Evolutionary conservation across 495 filamentous ascomycete species (phyloP), one percentile per base, ranked within the genome.

Genomic region (Hypoxylon perforatum): DNA sequence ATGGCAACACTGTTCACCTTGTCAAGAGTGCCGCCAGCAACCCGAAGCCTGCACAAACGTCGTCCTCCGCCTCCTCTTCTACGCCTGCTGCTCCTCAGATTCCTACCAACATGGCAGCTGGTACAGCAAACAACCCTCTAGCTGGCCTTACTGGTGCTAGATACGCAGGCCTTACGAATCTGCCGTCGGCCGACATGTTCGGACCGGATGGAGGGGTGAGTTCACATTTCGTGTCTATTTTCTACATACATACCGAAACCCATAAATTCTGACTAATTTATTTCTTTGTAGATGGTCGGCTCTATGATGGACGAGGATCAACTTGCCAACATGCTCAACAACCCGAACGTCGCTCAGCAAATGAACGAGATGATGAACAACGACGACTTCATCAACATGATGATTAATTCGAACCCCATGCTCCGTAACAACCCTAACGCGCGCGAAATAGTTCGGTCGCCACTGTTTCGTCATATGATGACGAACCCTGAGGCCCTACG

Each of bases 11-110:
- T 8, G 87, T 98, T 61, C 96, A 99, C 76, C 83, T 99, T 71
- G 96, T 99, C 56, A 97, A 96, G 77, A 92, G 92, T 68, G 96
- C 96, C 28, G 90, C 89, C 21, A 98, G 94, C 82, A 97, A 97
- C 75, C 85, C 88, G 57, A 84, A 88, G 15, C 85, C 90, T 59
- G 86, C 85, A 49, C 82, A 87, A 12, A 75, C 87, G 23, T 79
- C 82, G 33, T 73, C 85, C 11, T 73, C 86, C 11, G 71, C 85
- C 15, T 67, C 85, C 14, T 75, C 86, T 12, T 81, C 84, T 8
- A 75, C 84, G 1, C 77, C 86, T 18, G 78, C 88, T 25, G 77
- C 61, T 44, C 78, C 85, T 45, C 78, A 88, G 15, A 88, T 97
- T 5, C 95, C 95, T 30, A 87, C 89, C 19, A 98, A 97, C 73